These are phyloP conservation scores for Starmera pachycereana DNA, from an alignment of 805 yeast species.

Conservation along the genomic window DNA sequence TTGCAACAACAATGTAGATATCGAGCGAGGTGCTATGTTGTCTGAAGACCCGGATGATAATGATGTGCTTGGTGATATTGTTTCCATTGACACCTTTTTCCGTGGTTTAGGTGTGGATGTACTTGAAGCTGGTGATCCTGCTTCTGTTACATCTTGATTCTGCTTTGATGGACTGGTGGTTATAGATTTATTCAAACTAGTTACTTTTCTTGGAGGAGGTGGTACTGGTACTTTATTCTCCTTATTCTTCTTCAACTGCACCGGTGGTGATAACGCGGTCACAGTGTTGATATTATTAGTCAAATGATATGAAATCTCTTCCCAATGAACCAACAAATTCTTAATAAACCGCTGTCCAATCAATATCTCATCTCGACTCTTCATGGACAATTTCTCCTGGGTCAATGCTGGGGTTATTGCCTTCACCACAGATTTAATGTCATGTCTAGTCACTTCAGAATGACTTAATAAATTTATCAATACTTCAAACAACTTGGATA, in stretches of 20 bases:
- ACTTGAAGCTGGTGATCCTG: background rate
- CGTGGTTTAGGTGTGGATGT: too few species aligned
- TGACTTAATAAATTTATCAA: slow-evolving; percentile 31
- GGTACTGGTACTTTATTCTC: background rate
- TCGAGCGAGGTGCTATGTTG: too few species aligned
- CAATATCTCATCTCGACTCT: slow-evolving; percentile 34
- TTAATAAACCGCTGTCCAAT: slow-evolving; percentile 45
- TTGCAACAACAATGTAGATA: background rate
- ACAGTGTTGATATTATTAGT: slow-evolving; percentile 1
- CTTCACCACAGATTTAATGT: slow-evolving; percentile 13
- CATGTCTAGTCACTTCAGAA: slow-evolving; percentile 31
- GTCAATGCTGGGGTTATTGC: slow-evolving; percentile 36
- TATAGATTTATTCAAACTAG: too few species aligned
- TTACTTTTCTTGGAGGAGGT: background rate
- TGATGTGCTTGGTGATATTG: too few species aligned
- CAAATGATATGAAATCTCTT: slow-evolving; percentile 16
- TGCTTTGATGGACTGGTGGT: slow-evolving; percentile 2
- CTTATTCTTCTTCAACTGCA: too few species aligned
- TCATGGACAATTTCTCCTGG: slow-evolving; percentile 34
- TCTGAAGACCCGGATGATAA: too few species aligned
- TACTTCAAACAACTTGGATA: slow-evolving; percentile 35
- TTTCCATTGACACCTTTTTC: too few species aligned
- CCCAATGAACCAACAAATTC: slow-evolving; percentile 44
- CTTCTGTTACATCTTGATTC: background rate
- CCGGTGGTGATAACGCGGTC: slow-evolving; percentile 5